Base-by-base conservation (phyloP, 1,139 yeast genomes). In the Hansenula lynferdii region DNA sequence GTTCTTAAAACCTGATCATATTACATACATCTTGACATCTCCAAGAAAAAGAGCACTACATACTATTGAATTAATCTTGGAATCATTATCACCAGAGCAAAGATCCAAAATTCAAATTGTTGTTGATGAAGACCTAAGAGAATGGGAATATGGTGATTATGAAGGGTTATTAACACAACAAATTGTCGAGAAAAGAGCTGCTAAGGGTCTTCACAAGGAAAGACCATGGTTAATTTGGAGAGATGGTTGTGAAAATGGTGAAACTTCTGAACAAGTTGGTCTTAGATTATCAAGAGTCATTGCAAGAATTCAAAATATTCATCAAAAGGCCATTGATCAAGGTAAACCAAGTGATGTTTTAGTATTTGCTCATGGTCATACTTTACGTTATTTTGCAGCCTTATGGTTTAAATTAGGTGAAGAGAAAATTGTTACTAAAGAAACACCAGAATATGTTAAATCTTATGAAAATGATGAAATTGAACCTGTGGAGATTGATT, bases 91-190 rank as follows among this genome's bases (percentile, higher is more conserved):
- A n/a, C n/a, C n/a, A n/a, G n/a, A n/a, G n/a, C n/a, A n/a, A n/a
- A 66, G 64, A 45, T 58, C 69, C 16, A 54, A 64, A 15, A 68
- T 80, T 39, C 64, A 69, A 3, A 54, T 74, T 29, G 61, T 65
- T 33, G 75, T 75, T 16, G 90, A 84, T 46, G 77, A 84, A 36
- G 83, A 82, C 51, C 63, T 87, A 37, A 72, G 94, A 48, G 97
- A 90, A 64, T 90, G 97, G 97, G 94, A 86, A 50, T 90, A 90
- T 56, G 97, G 97, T 50, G 94, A 85, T 53, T 90, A 90, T 60
- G 97, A 90, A 65, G 97, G 97, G 6, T 62, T 81, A 51, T 61
- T 70, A 41, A 84, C 95, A 1, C 61, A 65, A 12, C 77, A 89
- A 50, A 89, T 90, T 57, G 65, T 72, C 31, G 71, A 67, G 10